Conservation (phyloP, 2,329 filamentous ascomycete species). For the Fusarium anguioides region DNA sequence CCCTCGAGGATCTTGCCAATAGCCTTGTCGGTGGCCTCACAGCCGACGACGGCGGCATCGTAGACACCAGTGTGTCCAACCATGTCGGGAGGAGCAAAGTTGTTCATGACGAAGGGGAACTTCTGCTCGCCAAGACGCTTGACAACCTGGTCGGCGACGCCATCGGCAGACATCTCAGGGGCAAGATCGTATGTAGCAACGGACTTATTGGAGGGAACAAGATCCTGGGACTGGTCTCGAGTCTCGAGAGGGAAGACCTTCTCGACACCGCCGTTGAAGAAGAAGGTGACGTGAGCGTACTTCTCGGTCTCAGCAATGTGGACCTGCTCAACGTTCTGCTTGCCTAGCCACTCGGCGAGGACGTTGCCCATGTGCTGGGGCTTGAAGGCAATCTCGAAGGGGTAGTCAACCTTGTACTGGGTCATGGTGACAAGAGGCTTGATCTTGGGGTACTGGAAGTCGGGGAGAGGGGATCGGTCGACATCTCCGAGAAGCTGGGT, state of each 20-base stretch:
- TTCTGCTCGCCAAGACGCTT: slow-evolving; percentile 87
- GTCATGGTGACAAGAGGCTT: slow-evolving; percentile 93
- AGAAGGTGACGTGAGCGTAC: slow-evolving; percentile 99
- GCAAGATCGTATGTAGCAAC: slow-evolving; percentile 96
- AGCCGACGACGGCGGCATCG: slow-evolving; percentile 88
- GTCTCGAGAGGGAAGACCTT: slow-evolving; percentile 93
- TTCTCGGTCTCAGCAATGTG: slow-evolving; percentile 99
- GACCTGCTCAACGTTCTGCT: slow-evolving; percentile 90
- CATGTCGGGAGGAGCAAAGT: slow-evolving; percentile 99
- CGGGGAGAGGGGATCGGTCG: slow-evolving; percentile 88
- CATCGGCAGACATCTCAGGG: slow-evolving; percentile 94
- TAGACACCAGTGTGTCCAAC: slow-evolving; percentile 98
- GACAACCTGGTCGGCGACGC: slow-evolving; percentile 87
- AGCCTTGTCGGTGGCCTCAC: slow-evolving; percentile 88
- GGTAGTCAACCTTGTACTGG: slow-evolving; percentile 95
- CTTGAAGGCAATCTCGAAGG: slow-evolving; percentile 90
- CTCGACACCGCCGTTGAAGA: slow-evolving; percentile 99
- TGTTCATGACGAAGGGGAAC: slow-evolving; percentile 99
- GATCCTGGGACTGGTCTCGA: slow-evolving; percentile 81
- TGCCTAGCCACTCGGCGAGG: slow-evolving; percentile 94
- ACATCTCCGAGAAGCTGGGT: slow-evolving; percentile 92
- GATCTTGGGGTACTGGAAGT: slow-evolving; percentile 95
- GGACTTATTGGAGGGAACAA: slow-evolving; percentile 87
- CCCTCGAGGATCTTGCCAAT: slow-evolving; percentile 93
- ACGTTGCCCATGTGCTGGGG: slow-evolving; percentile 98